Percentiles rank a stretch among this genome's conserved stretches.
These are phyloP conservation scores for Neonectria faginata DNA, from an alignment of 2,329 filamentous ascomycete species.

Conservation along the genomic window DNA sequence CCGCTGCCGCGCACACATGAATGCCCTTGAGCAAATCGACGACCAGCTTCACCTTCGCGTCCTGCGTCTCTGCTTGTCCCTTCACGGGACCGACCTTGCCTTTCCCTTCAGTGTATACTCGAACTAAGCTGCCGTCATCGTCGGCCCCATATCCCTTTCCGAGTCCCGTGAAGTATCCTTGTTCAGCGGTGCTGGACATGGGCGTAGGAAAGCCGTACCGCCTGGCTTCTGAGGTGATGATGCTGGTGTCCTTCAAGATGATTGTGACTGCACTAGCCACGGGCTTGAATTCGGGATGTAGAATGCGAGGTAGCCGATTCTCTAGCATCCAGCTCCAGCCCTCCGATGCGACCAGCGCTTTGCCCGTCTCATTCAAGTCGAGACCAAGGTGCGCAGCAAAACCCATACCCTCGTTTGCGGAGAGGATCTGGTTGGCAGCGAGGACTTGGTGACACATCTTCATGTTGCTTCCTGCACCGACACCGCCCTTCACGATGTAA, in stretches of 20 bases:
- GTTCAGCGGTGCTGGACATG: conserved; percentile 72
- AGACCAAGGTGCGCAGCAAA: conserved; percentile 68
- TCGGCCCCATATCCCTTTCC: conserved; percentile 60
- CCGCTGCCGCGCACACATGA: conserved; percentile 30
- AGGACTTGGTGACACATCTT: conserved; percentile 77
- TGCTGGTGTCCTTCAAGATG: conserved; percentile 71
- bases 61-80: neutral
- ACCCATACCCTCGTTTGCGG: conserved; percentile 70
- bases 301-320: conserved; percentile 67
- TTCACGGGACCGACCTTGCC: conserved; percentile 2
- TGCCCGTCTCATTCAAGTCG: conserved; percentile 56
- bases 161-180: conserved; percentile 71
- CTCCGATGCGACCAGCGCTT: conserved; percentile 59
- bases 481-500: conserved; percentile 69
- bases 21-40: conserved; percentile 31
- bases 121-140: conserved; percentile 29
- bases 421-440: conserved; percentile 72
- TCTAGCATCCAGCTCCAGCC: conserved; percentile 73
- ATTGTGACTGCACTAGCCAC: conserved; percentile 70
- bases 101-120: conserved; percentile 27
- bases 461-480: conserved; percentile 74
- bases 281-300: conserved; percentile 64
- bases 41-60: conserved; percentile 24
- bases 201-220: conserved; percentile 68
- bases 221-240: conserved; percentile 75